Evolutionary conservation across 2,329 filamentous ascomycete species (phyloP).

Genomic region (Xylaria sp.): DNA sequence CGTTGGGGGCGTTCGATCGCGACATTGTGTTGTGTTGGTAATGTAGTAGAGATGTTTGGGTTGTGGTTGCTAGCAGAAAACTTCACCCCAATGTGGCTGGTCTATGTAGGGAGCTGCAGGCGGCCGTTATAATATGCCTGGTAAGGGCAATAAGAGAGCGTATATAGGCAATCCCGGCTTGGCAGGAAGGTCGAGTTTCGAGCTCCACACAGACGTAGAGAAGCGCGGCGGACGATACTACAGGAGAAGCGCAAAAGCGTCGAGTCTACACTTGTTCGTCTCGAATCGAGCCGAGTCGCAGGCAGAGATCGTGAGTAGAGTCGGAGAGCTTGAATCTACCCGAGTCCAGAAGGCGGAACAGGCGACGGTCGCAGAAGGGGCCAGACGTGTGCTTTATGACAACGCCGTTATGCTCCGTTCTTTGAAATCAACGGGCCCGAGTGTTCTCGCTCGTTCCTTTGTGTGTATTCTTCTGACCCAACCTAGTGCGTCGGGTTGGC

Average conservation of each 20-base stretch:
- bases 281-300: conserved; percentile 8
- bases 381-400: conserved; percentile 9
- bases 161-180: conserved; percentile 27
- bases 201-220: conserved; percentile 15
- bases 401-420: conserved; percentile 8
- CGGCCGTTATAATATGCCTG: conserved; percentile 18
- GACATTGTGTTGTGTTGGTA: conserved; percentile 49
- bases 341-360: neutral
- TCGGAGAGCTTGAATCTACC: conserved; percentile 2
- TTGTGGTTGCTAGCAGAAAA: conserved; percentile 3
- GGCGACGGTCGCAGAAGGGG: conserved; percentile 13
- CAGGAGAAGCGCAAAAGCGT: conserved; percentile 12
- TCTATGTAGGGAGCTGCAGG: neutral
- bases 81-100: neutral
- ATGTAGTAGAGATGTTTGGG: conserved; percentile 6
- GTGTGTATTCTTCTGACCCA: conserved; percentile 28
- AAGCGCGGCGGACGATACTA: conserved; percentile 8
- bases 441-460: conserved; percentile 25
- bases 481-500: conserved; percentile 23
- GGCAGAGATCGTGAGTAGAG: neutral
- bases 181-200: conserved; percentile 14
- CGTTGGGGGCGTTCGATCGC: conserved; percentile 58
- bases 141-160: conserved; percentile 19
- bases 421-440: conserved; percentile 19
- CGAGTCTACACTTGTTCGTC: conserved; percentile 5